Base-by-base conservation (phyloP, 2,329 filamentous ascomycete genomes). In the Sporothrix brunneoviolacea region DNA sequence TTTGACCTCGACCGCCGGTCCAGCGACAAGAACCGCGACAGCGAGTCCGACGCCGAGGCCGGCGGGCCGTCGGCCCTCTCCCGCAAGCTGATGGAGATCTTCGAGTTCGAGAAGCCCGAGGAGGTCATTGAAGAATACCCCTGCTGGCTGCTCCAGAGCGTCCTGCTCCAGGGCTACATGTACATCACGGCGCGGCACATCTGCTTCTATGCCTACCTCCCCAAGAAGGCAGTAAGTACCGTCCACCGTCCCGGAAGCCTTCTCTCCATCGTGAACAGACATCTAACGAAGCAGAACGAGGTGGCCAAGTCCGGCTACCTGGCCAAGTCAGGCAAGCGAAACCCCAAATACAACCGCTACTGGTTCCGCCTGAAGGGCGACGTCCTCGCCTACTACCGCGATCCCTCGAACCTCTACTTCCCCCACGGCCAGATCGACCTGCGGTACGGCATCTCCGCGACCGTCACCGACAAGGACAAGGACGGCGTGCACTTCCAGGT, bases 191-290 rank as follows among this genome's bases (percentile, higher is more conserved):
- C 86, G 54, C 86, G 84, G 59, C 93, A 98, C 64, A 86, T 97
- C 54, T 96, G 91, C 69, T 98, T 97, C 66, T 97, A 96, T 64
- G 90, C 93, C 35, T 96, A 96, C 64, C 77, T 97, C n/a, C 90
- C 90, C 7, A 94, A 91, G 73, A 95, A 93, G 74, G 82, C 86
- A n/a, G n/a, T n/a, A n/a, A n/a, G n/a, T n/a, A n/a, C n/a, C n/a
- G n/a, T n/a, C n/a, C n/a, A 46, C 16, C 10, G 10, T 38, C 18
- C 21, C 18, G 18, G 4, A n/a, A 7, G n/a, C 16, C 7, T 18
- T 18, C 15, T 4, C 32, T 30, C 28, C 30, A 7, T 12, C 21
- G 36, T 8, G 15, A 16, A 18, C 38, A 37, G 21, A 16, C 16
- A 12, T 64, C 88, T 77, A 81, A 86, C 58, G 76, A 83, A 12